phyloP scores from a whole-genome alignment of 345 rosid genomes.

The Iberis pinnata region DNA sequence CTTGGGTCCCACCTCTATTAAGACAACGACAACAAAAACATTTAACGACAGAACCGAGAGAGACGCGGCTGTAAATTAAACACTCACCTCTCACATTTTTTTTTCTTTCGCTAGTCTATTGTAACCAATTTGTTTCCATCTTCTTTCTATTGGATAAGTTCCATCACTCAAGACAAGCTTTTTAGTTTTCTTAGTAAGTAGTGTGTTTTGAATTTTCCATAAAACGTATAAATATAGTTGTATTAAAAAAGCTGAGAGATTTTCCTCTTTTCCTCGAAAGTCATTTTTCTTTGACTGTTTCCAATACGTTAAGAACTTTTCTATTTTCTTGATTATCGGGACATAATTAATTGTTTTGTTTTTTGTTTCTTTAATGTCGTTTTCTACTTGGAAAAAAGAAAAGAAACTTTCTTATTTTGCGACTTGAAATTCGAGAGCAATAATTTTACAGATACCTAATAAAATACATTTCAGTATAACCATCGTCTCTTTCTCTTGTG shows the following conservation, averaged over 20 bases:
- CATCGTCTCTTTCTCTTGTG: background rate
- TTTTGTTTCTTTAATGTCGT: constrained; percentile 22
- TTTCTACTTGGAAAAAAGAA: constrained; percentile 9
- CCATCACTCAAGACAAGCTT: too few species aligned
- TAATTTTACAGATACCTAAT: too few species aligned
- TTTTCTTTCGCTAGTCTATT: too few species aligned
- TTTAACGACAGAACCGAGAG: constrained; percentile 23
- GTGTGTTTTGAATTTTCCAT: constrained; percentile 9
- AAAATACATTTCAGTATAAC: background rate
- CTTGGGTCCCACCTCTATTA: constrained; percentile 23
- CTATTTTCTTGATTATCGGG: too few species aligned
- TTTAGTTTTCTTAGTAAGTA: background rate
- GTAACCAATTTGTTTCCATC: too few species aligned
- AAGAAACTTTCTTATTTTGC: constrained; percentile 29
- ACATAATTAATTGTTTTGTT: constrained; percentile 9
- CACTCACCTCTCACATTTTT: too few species aligned
- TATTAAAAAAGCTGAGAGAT: background rate
- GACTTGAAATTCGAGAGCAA: constrained; percentile 16
- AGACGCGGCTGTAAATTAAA: constrained; percentile 25
- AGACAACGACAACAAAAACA: constrained; percentile 21
- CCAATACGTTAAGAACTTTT: constrained; percentile 21
- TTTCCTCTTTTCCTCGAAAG: constrained; percentile 13
- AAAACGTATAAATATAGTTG: background rate
- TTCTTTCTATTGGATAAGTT: too few species aligned
- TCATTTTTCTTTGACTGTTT: constrained; percentile 27